Evolutionary conservation across 768 basidiomycete genomes (phyloP), one percentile per base, ranked within the genome.

Genomic region (Holtermanniella nyarrowii): DNA sequence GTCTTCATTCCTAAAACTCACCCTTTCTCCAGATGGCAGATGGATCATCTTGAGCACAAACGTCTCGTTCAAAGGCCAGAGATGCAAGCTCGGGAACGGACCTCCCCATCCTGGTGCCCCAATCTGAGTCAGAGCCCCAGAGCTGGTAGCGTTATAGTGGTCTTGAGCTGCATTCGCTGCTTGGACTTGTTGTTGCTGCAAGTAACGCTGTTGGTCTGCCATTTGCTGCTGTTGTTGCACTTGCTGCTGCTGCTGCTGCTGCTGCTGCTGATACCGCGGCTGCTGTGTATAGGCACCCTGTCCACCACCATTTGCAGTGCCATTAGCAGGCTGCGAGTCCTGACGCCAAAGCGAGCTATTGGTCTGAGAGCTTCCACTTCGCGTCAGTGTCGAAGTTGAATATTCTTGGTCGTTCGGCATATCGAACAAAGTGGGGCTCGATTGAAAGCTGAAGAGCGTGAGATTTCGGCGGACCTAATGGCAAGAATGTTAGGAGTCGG

Each of bases 31-130:
- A 11, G 61, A 63, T 1, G 70, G 68, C 3, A 73, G 54, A 46
- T 72, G 65, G 58, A 97, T 91, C 70, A 93, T 88, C 74, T 96
- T 96, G 53, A 89, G 88, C 37, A 83, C 77, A 73, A 95, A 95
- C 2, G 88, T 86, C 72, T 93, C 89, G 62, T 96, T 96, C 49
- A 95, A 78, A 0, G 91, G 90, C 69, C 89, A 91, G 31, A 97
- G 68, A 62, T 77, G 75, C 18, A 78, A 65, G 24, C 74, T 72
- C 3, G 77, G 77, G 54, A 71, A 76, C 2, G 69, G 69, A 7
- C 48, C 59, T 14, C 66, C 69, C 67, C 67, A 68, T 31, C 61
- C 50, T 41, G 48, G 2, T 1, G 18, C 20, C 7, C 46, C 51
- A 20, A 11, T 14, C 20, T 37, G 10, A 37, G 31, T 7, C 31